Conservation (phyloP, 1,139 yeast genomes). For the Debaryomycetaceae sp. region DNA sequence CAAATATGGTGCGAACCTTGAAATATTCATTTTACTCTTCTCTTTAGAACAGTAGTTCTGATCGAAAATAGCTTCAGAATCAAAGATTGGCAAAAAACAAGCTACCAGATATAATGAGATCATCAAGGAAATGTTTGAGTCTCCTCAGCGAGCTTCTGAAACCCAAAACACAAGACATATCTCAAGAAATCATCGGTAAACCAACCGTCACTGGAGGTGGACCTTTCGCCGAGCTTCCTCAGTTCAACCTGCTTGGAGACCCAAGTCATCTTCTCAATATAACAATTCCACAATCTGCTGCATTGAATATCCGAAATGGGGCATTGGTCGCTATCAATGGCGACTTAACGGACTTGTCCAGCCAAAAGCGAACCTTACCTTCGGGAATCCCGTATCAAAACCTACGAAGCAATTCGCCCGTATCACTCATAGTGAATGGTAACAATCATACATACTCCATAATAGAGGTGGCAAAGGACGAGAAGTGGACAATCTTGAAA, state of each 20-base stretch:
- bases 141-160: not conserved
- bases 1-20: not conserved
- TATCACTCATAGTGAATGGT: constrained; percentile 31
- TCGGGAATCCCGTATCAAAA: constrained; percentile 22
- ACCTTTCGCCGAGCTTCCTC: constrained; percentile 39
- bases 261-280: constrained; percentile 31
- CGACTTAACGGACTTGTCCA: constrained; percentile 18
- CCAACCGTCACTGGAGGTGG: constrained; percentile 35
- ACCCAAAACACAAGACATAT: constrained; percentile 8
- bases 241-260: constrained; percentile 30
- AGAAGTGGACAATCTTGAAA: constrained; percentile 35
- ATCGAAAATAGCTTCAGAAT: too few relatives aligned
- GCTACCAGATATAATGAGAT: too few relatives aligned
- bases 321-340: constrained; percentile 37
- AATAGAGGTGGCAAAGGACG: constrained; percentile 17
- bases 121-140: not conserved
- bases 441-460: constrained; percentile 23
- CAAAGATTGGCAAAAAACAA: too few relatives aligned
- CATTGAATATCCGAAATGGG: constrained; percentile 29
- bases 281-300: constrained; percentile 32
- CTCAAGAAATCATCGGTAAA: constrained; percentile 11
- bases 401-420: constrained; percentile 20
- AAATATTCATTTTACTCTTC: too few relatives aligned
- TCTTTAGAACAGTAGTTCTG: too few relatives aligned
- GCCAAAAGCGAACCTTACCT: constrained; percentile 13